These are phyloP conservation scores for Sicyos baderoa DNA, from an alignment of 306 rosid species.

Conservation along the genomic window DNA sequence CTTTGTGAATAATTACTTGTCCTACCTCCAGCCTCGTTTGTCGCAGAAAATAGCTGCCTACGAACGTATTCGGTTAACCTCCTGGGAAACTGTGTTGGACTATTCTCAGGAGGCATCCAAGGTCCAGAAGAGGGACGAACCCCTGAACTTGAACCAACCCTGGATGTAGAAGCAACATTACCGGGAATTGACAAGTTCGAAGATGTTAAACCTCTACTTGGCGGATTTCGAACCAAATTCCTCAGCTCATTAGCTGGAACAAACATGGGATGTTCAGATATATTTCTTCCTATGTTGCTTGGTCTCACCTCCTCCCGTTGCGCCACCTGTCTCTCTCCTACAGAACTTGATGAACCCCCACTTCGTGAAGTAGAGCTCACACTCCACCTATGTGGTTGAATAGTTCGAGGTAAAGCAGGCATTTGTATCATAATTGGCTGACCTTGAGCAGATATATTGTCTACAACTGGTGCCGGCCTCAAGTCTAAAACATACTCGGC, in stretches of 20 bases:
- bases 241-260: slow-evolving; percentile 58
- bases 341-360: slow-evolving; percentile 42
- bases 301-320: slow-evolving; percentile 35
- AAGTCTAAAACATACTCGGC: slow-evolving; percentile 46
- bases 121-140: slow-evolving; percentile 51
- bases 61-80: slow-evolving; percentile 72
- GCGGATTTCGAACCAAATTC: slow-evolving; percentile 43
- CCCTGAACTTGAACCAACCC: slow-evolving; percentile 40
- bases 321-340: slow-evolving; percentile 42
- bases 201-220: slow-evolving; percentile 34
- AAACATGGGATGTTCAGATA: slow-evolving; percentile 57
- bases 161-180: slow-evolving; percentile 57
- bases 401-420: slow-evolving; percentile 58
- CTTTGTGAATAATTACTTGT: slow-evolving; percentile 42
- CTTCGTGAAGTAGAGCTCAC: slow-evolving; percentile 60
- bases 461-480: slow-evolving; percentile 46
- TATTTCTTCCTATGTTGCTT: slow-evolving; percentile 49
- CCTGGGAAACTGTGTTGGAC: slow-evolving; percentile 60
- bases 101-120: slow-evolving; percentile 63
- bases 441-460: slow-evolving; percentile 48
- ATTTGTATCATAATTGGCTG: slow-evolving; percentile 44
- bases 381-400: slow-evolving; percentile 56
- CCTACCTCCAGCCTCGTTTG: slow-evolving; percentile 56
- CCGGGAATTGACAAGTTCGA: slow-evolving; percentile 49
- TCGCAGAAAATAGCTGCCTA: slow-evolving; percentile 53